phyloP scores from a whole-genome alignment of 805 yeast species.

The Brettanomyces sp. region DNA sequence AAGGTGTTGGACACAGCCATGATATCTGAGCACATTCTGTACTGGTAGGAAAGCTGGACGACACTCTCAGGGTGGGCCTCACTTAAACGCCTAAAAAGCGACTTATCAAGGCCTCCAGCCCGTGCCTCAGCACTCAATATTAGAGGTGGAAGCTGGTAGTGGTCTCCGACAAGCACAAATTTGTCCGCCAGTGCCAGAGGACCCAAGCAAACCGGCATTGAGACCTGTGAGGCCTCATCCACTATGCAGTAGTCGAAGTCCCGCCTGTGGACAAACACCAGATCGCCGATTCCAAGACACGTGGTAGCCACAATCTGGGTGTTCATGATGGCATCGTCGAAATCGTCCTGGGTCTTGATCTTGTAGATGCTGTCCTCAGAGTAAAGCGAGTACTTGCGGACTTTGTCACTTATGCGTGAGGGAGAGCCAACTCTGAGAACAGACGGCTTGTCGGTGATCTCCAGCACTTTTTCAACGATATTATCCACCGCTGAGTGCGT shows the following conservation, averaged over 20 bases:
- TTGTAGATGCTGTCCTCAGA: conserved; percentile 22
- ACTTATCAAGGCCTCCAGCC: conserved; percentile 54
- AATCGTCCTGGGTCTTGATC: conserved; percentile 33
- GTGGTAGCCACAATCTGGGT: conserved; percentile 84
- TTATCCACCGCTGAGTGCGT: conserved; percentile 97
- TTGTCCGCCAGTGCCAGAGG: conserved; percentile 71
- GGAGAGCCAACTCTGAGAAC: conserved; percentile 63
- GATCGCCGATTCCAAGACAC: conserved; percentile 65
- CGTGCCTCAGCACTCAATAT: conserved; percentile 63
- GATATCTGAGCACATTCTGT: conserved; percentile 86
- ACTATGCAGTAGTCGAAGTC: conserved; percentile 86
- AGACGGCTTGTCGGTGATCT: conserved; percentile 17
- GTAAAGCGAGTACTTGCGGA: conserved; percentile 43
- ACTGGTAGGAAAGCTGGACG: conserved; percentile 72
- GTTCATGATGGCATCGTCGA: conserved; percentile 35
- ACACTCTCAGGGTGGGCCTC: conserved; percentile 66
- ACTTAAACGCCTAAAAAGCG: conserved; percentile 68
- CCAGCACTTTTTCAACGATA: conserved; percentile 60
- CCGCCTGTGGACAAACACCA: conserved; percentile 41
- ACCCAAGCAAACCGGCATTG: conserved; percentile 85
- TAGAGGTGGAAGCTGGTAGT: conserved; percentile 85
- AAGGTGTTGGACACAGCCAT: conserved; percentile 75
- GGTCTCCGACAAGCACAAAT: conserved; percentile 94
- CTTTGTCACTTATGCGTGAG: conserved; percentile 51
- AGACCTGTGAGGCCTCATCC: conserved; percentile 95